A percentile compares a stretch with the other conserved stretches of the same genome.
Conservation (phyloP, 106 monocot genomes). For the Apostasia ramifera region DNA sequence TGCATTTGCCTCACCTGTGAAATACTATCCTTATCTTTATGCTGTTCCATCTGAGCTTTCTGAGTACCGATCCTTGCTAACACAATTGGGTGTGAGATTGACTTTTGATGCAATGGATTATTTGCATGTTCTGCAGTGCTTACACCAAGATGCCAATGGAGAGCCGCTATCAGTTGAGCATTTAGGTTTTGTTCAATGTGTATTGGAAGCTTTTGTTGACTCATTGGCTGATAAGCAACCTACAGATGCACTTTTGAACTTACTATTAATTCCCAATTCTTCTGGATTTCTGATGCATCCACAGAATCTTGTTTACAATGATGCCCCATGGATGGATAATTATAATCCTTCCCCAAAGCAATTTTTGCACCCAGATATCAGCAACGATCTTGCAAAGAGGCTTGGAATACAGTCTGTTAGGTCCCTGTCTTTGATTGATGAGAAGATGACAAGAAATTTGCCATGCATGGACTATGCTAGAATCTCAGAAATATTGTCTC, state of each 20-base stretch:
- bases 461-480: constrained; percentile 84
- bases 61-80: constrained; percentile 56
- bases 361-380: constrained; percentile 69
- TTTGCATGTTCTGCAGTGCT: constrained; percentile 45
- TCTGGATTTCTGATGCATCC: constrained; percentile 49
- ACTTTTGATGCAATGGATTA: constrained; percentile 76
- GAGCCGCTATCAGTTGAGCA: constrained; percentile 70
- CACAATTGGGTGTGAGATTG: constrained; percentile 69
- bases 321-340: constrained; percentile 94
- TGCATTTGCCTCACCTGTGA: constrained; percentile 96
- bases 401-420: constrained; percentile 82
- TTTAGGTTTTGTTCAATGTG: constrained; percentile 74
- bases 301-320: constrained; percentile 74
- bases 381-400: constrained; percentile 70
- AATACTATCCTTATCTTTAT: constrained; percentile 92
- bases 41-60: constrained; percentile 89
- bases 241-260: constrained; percentile 38
- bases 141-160: constrained; percentile 64
- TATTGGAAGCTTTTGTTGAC: constrained; percentile 83
- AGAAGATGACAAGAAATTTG: constrained; percentile 62
- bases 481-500: constrained; percentile 71
- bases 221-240: constrained; percentile 36
- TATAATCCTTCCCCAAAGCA: constrained; percentile 30
- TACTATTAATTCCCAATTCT: constrained; percentile 77
- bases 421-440: constrained; percentile 61